Conservation (phyloP, 208 protist genomes). For the Porcisia deanei region DNA sequence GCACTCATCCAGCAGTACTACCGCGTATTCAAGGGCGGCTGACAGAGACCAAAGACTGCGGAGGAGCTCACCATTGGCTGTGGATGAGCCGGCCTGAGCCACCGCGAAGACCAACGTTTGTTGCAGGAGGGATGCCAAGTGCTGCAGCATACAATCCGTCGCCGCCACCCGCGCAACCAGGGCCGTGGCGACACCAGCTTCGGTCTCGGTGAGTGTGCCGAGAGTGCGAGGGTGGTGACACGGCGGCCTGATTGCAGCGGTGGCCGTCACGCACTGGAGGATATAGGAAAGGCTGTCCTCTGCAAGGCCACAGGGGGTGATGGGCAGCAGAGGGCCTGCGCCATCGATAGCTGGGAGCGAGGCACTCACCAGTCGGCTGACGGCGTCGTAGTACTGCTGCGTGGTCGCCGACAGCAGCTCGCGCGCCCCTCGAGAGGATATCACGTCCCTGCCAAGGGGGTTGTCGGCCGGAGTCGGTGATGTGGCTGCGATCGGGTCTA, state of each 20-base stretch:
- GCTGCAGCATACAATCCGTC: slow-evolving; percentile 7
- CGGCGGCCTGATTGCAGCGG: no score
- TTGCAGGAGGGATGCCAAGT: neutral
- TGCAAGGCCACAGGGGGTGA: no score
- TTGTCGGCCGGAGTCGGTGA: no score
- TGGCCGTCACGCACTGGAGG: slow-evolving; percentile 13
- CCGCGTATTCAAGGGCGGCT: neutral
- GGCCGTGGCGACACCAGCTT: neutral
- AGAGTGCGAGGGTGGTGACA: neutral
- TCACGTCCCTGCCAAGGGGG: neutral
- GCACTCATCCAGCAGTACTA: slow-evolving; percentile 17
- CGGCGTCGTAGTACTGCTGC: neutral
- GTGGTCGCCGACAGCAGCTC: neutral
- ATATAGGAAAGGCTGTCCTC: slow-evolving; percentile 6
- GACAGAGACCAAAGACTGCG: slow-evolving; percentile 2
- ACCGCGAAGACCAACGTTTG: neutral
- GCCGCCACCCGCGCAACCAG: slow-evolving; percentile 22
- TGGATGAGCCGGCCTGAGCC: neutral
- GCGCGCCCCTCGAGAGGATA: neutral
- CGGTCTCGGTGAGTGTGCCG: neutral
- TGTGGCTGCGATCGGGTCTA: neutral
- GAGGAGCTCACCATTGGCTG: neutral
- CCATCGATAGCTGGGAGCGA: neutral
- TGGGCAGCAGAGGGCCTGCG: neutral
- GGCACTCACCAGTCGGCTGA: neutral